Conservation (phyloP, 352 stramenopile genomes). For the Globisporangium okanoganense region DNA sequence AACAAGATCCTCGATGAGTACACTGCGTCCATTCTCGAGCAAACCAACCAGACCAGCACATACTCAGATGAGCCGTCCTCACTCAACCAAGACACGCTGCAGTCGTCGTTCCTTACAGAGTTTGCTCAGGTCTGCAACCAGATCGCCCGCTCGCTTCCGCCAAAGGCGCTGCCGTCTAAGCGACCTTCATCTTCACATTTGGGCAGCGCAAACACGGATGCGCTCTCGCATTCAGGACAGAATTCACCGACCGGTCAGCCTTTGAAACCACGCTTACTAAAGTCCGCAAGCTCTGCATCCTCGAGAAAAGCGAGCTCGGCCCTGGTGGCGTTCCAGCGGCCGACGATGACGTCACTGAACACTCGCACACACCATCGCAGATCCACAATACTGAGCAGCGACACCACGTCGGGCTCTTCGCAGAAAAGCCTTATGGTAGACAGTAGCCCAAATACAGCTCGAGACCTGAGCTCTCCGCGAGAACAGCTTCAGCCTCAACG, state of each 20-base stretch:
- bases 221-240: too few species aligned
- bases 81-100: slow-evolving; percentile 25
- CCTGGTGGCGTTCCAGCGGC: neutral
- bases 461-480: neutral
- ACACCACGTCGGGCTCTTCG: neutral
- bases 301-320: slow-evolving; percentile 5
- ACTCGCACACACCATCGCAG: neutral
- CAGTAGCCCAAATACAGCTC: neutral
- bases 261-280: neutral
- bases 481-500: slow-evolving; percentile 3
- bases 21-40: slow-evolving; percentile 16
- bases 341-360: neutral
- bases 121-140: slow-evolving; percentile 32
- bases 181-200: neutral
- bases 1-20: slow-evolving; percentile 30
- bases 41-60: slow-evolving; percentile 3
- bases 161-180: slow-evolving; percentile 5
- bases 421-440: neutral
- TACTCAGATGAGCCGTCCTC: neutral
- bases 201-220: neutral
- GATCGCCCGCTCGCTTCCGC: slow-evolving; percentile 23
- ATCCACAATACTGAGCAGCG: slow-evolving; percentile 1
- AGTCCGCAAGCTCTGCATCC: neutral
- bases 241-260: neutral
- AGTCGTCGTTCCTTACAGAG: slow-evolving; percentile 22